These are phyloP conservation scores for Salvia miltiorrhiza DNA, from an alignment of 257 asterid genomes.

Conservation along the genomic window DNA sequence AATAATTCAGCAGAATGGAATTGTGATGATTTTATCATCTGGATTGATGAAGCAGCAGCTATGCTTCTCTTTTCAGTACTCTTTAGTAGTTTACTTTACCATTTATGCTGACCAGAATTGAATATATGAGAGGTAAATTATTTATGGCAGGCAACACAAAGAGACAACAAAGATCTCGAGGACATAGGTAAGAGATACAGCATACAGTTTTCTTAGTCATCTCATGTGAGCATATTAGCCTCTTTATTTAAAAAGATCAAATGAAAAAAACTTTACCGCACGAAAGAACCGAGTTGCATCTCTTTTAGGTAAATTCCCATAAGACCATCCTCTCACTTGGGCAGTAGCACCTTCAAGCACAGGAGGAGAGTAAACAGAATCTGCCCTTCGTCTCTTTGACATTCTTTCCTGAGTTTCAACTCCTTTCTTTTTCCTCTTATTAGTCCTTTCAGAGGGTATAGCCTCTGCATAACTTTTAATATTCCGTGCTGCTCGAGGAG, in stretches of 20 bases:
- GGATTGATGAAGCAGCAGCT: background rate
- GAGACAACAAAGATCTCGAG: background rate
- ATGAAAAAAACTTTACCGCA: conserved; percentile 49
- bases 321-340: conserved; percentile 97
- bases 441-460: conserved; percentile 56
- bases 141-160: background rate
- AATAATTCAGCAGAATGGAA: background rate
- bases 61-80: background rate
- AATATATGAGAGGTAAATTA: background rate
- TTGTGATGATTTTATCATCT: background rate
- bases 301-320: conserved; percentile 89
- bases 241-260: background rate
- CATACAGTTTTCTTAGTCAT: background rate
- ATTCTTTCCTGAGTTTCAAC: conserved; percentile 71
- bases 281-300: conserved; percentile 96
- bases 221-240: background rate
- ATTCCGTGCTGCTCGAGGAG: conserved; percentile 98
- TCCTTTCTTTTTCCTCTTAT: conserved; percentile 82
- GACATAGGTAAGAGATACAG: background rate
- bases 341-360: conserved; percentile 94
- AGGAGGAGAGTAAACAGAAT: conserved; percentile 58
- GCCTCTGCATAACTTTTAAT: conserved; percentile 89
- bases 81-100: background rate
- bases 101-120: background rate
- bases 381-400: conserved; percentile 85